Conservation (phyloP, 345 rosid species). For the Arabidopsis arenosa region DNA sequence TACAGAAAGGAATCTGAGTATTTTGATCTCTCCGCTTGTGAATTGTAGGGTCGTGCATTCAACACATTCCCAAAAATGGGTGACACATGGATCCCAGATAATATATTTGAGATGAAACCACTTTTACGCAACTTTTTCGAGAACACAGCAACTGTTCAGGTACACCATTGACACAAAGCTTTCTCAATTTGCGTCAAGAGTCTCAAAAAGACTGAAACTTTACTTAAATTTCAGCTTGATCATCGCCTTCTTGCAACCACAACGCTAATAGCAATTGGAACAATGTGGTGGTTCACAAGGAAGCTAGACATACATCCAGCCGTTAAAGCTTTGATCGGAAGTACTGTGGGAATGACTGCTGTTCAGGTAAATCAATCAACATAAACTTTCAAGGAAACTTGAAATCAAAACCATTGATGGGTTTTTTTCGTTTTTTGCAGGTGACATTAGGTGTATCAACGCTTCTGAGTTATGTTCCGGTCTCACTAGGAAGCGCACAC, state of each 20-base stretch:
- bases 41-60: slow-evolving; percentile 74
- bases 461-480: slow-evolving; percentile 84
- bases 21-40: slow-evolving; percentile 17
- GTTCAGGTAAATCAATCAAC: slow-evolving; percentile 64
- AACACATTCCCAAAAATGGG: slow-evolving; percentile 98
- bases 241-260: slow-evolving; percentile 92
- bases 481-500: slow-evolving; percentile 82
- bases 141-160: slow-evolving; percentile 93
- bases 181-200: background rate
- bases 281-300: slow-evolving; percentile 81
- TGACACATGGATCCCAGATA: slow-evolving; percentile 85
- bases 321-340: slow-evolving; percentile 69
- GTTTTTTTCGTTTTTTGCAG: slow-evolving; percentile 42
- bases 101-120: slow-evolving; percentile 81
- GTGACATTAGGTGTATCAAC: slow-evolving; percentile 86
- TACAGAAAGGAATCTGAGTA: background rate
- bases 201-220: slow-evolving; percentile 21
- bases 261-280: slow-evolving; percentile 57
- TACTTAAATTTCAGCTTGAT: slow-evolving; percentile 59
- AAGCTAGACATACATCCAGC: slow-evolving; percentile 92
- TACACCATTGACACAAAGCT: slow-evolving; percentile 35
- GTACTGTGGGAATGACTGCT: slow-evolving; percentile 76
- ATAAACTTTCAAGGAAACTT: background rate
- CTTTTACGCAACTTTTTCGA: slow-evolving; percentile 86
- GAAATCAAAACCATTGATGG: slow-evolving; percentile 7